Conservation (phyloP, 495 filamentous ascomycete species). For the Penicillium canescens region DNA sequence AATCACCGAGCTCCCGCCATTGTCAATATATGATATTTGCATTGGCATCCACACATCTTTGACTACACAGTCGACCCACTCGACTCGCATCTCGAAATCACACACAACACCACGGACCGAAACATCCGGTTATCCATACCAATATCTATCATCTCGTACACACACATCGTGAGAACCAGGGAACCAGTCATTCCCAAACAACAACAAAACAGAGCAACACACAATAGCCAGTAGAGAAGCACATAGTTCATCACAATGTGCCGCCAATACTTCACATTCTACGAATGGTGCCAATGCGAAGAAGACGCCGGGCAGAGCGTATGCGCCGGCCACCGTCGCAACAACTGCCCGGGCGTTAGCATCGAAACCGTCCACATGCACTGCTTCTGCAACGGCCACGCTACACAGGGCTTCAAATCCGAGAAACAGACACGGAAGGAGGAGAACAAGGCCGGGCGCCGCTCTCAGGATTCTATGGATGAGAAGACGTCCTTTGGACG, state of each 20-base stretch:
- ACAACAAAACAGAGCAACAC: neutral
- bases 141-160: neutral
- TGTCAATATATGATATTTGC: too few relatives aligned
- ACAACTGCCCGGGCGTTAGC: constrained; percentile 35
- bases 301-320: constrained; percentile 36
- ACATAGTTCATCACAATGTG: constrained; percentile 33
- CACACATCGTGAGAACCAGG: neutral
- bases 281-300: constrained; percentile 49
- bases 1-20: too few relatives aligned
- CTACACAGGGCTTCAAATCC: constrained; percentile 37
- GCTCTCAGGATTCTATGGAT: constrained; percentile 27
- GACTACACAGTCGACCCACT: too few relatives aligned
- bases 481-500: constrained; percentile 32
- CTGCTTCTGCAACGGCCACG: constrained; percentile 45
- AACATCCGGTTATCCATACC: neutral
- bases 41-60: too few relatives aligned
- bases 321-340: constrained; percentile 30
- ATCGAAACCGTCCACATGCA: constrained; percentile 47
- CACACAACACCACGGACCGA: neutral
- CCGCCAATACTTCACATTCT: constrained; percentile 43
- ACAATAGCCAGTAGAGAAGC: neutral
- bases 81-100: too few relatives aligned
- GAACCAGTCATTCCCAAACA: neutral
- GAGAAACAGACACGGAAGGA: constrained; percentile 34
- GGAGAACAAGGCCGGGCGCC: constrained; percentile 24